These are phyloP conservation scores for Zalaria sp. DNA, from an alignment of 2,329 filamentous ascomycete species.

Conservation along the genomic window DNA sequence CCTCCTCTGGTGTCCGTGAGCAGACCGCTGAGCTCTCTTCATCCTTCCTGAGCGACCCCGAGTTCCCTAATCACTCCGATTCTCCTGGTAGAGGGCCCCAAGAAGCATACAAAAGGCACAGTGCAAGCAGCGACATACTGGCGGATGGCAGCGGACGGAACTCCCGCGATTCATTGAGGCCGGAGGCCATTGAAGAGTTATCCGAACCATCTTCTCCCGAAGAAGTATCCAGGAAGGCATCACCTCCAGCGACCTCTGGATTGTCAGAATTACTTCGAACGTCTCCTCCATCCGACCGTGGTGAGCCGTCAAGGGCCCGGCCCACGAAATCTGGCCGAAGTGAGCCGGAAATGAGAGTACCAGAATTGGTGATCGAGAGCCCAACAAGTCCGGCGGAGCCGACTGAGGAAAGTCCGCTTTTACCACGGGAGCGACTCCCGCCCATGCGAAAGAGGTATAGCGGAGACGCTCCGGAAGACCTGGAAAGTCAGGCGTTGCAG, in stretches of 20 bases:
- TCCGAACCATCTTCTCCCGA: conserved; percentile 19
- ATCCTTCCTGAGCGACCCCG: conserved; percentile 21
- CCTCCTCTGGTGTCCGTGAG: conserved; percentile 22
- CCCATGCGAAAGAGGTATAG: conserved; percentile 1
- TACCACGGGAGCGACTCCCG: conserved; percentile 16
- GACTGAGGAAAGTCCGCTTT: conserved; percentile 20
- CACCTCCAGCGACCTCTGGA: conserved; percentile 1
- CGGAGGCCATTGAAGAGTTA: conserved; percentile 18
- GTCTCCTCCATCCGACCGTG: neutral
- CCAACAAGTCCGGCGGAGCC: conserved; percentile 2
- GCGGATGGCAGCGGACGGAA: conserved; percentile 5
- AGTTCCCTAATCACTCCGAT: conserved; percentile 9
- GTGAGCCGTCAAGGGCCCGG: neutral
- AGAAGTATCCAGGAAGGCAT: conserved; percentile 1
- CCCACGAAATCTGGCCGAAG: no score
- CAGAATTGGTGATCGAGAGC: neutral
- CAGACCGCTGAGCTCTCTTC: conserved; percentile 23
- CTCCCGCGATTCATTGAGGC: conserved; percentile 3
- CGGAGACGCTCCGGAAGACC: conserved; percentile 5
- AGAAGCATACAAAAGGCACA: neutral
- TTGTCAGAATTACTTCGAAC: conserved; percentile 4
- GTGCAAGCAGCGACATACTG: neutral
- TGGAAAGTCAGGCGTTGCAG: conserved; percentile 10
- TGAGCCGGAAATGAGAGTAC: neutral
- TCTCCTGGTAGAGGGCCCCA: neutral